These are phyloP conservation scores for Pugionium dolabratum DNA, from an alignment of 345 rosid species.

Conservation along the genomic window DNA sequence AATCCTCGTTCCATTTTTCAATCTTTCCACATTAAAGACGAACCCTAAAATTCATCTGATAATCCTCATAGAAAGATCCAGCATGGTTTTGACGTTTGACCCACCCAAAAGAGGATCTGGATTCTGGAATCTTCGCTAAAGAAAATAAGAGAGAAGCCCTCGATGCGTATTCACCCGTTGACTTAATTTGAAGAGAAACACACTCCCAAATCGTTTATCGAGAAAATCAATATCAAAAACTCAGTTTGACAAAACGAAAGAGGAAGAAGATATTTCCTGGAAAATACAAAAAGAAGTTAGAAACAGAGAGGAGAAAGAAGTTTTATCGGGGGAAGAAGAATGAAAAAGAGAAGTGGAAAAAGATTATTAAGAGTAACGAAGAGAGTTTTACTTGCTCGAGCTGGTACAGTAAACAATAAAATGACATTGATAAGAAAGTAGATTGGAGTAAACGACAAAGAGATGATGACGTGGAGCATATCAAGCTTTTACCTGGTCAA, in stretches of 20 bases:
- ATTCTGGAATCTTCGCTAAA: slow-evolving; percentile 30
- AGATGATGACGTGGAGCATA: slow-evolving; percentile 37
- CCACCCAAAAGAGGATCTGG: not conserved
- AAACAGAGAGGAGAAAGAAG: slow-evolving; percentile 28
- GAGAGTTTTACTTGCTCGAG: slow-evolving; percentile 24
- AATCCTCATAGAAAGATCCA: slow-evolving; percentile 32
- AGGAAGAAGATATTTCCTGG: slow-evolving; percentile 20
- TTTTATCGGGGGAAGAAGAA: slow-evolving; percentile 22
- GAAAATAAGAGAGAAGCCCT: slow-evolving; percentile 6
- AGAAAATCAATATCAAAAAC: too few relatives aligned
- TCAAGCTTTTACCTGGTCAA: slow-evolving; percentile 32
- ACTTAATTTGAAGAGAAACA: slow-evolving; percentile 27
- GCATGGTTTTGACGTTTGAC: not conserved
- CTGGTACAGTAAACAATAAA: slow-evolving; percentile 34
- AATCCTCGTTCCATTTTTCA: slow-evolving; percentile 35
- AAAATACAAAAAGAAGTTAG: slow-evolving; percentile 4
- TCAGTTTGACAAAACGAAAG: slow-evolving; percentile 19
- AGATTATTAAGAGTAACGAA: not conserved
- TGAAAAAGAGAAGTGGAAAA: not conserved
- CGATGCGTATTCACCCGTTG: slow-evolving; percentile 43
- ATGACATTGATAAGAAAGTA: slow-evolving; percentile 18
- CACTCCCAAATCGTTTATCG: not conserved
- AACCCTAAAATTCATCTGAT: slow-evolving; percentile 33
- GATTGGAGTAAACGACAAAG: slow-evolving; percentile 27
- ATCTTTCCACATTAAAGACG: not conserved